Evolutionary conservation across 2,329 filamentous ascomycete genomes (phyloP), one percentile per base, ranked within the genome.

Genomic region (Atkinsonella texensis): DNA sequence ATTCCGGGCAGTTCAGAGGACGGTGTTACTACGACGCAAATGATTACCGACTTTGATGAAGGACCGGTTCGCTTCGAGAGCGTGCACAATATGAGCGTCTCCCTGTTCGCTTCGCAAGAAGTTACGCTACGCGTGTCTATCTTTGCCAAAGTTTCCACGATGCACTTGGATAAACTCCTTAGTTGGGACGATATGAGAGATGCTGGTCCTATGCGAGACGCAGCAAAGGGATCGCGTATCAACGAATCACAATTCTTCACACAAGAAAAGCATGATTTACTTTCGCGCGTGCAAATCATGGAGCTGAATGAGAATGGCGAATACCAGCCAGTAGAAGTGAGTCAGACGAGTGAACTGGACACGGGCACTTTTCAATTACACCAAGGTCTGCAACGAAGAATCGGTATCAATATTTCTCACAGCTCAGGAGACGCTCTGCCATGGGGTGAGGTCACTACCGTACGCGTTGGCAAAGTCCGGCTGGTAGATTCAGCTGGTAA

Each of bases 161-260:
- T 96, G 84, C 93, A 98, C 69, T 77, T 98, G 20, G 93, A 98
- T 67, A 97, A 95, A 71, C 76, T 98, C 48, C 79, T 96, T 12
- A 98, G 93, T 70, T 98, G 93, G 93, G 93, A 98, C 64, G 93
- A 97, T 61, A 96, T 98, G 84, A 83, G 91, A 53, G 91, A 98
- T 66, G 78, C 80, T 17, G 74, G 83, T 48, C 76, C 77, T 2
- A 77, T 79, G 55, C 76, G 77, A 51, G 72, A 73, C 42, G 75
- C 72, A 52, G 65, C 72, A 5, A 79, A 76, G 55, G 77, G 74
- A 42, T 77, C 86, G 23, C 79, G 93, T 11, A 83, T 98, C 57
- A 84, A 88, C 12, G 93, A 98, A 66, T 85, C 87, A 0, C 90
- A 98, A 58, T 98, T 94, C 64, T 95, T 85, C 60, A 88, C 84